Conservation (phyloP, 2,329 filamentous ascomycete genomes). For the Nemania serpens region DNA sequence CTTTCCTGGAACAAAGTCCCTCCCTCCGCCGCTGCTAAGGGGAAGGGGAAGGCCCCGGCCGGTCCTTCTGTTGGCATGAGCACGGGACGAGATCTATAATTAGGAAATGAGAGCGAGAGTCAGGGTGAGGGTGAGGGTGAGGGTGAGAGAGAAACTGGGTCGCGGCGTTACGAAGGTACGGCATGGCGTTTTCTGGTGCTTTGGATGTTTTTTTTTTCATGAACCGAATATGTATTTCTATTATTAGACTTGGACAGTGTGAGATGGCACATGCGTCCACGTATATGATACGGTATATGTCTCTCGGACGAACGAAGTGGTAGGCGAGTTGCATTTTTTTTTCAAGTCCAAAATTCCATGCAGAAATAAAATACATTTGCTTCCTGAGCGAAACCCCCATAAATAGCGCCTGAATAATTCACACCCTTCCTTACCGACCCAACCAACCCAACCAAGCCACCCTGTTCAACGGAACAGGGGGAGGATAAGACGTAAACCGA, state of each 20-base stretch:
- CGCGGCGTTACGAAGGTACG: conserved; percentile 20
- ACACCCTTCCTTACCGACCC: too few species aligned
- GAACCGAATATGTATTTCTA: conserved; percentile 13
- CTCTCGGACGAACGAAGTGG: too few species aligned
- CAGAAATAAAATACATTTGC: too few species aligned
- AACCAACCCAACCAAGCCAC: too few species aligned
- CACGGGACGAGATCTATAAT: conserved; percentile 60
- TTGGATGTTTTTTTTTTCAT: conserved; percentile 14
- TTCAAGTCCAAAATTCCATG: too few species aligned
- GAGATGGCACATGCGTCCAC: background rate
- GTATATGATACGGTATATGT: background rate
- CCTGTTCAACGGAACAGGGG: too few species aligned
- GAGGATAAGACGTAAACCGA: too few species aligned
- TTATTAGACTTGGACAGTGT: conserved; percentile 20
- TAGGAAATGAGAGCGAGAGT: conserved; percentile 29
- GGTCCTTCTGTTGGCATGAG: conserved; percentile 52
- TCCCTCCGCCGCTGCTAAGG: conserved; percentile 41
- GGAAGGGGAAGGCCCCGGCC: conserved; percentile 46
- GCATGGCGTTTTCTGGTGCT: conserved; percentile 20
- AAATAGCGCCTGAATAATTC: too few species aligned
- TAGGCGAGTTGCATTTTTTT: too few species aligned
- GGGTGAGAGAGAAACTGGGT: background rate
- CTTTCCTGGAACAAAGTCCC: conserved; percentile 84
- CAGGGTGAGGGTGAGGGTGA: conserved; percentile 27
- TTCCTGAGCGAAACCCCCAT: too few species aligned